A percentile compares a stretch with the other conserved stretches of the same genome.
Conservation (phyloP, 2,329 filamentous ascomycete species). For the Whalleya microplaca region DNA sequence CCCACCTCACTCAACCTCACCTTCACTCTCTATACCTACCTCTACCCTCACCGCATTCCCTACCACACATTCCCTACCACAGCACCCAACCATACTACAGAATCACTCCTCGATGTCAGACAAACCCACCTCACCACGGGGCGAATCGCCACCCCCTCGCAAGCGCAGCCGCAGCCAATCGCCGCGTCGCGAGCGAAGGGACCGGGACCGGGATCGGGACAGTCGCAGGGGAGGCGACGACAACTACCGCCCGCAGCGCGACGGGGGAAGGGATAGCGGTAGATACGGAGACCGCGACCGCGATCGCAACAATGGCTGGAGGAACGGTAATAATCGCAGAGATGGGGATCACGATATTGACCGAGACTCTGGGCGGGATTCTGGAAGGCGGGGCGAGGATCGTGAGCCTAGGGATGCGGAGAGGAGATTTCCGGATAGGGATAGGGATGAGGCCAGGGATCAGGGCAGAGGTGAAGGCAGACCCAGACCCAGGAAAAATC, state of each 20-base stretch:
- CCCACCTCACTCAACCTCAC: not conserved
- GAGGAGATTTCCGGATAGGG: slow-evolving; percentile 7
- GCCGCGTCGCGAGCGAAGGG: slow-evolving; percentile 26
- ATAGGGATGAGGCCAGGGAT: slow-evolving; percentile 1
- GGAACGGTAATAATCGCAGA: no score
- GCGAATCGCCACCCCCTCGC: slow-evolving; percentile 29
- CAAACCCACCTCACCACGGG: slow-evolving; percentile 21
- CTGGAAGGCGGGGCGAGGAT: slow-evolving; percentile 8
- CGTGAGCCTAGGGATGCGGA: slow-evolving; percentile 15
- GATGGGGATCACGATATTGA: no score
- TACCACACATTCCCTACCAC: not conserved
- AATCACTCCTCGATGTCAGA: slow-evolving; percentile 29
- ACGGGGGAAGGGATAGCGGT: slow-evolving; percentile 13
- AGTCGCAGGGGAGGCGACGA: slow-evolving; percentile 23
- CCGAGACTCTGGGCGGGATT: slow-evolving; percentile 9
- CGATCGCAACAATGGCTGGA: slow-evolving; percentile 4
- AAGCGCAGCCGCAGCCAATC: slow-evolving; percentile 33
- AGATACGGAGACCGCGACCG: slow-evolving; percentile 3
- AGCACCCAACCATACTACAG: not conserved
- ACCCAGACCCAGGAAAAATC: slow-evolving; percentile 38
- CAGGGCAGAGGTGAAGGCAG: slow-evolving; percentile 26
- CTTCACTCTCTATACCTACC: no score
- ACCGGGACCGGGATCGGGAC: slow-evolving; percentile 20
- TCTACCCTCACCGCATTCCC: not conserved
- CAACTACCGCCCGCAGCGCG: slow-evolving; percentile 25